phyloP scores from a whole-genome alignment of 2,329 filamentous ascomycete species.

The Penicillium glabrum region DNA sequence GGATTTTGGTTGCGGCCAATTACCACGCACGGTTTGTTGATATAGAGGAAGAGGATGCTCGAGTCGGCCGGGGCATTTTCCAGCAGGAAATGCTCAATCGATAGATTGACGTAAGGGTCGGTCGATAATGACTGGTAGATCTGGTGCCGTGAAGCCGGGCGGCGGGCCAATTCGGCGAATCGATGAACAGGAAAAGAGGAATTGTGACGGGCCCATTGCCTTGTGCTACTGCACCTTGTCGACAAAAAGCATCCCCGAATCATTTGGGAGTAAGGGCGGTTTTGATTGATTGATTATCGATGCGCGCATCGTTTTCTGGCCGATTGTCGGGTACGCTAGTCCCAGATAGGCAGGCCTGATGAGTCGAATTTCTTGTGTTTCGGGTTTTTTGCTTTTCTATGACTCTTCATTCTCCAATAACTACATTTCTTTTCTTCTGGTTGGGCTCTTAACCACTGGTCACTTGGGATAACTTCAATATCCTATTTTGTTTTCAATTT shows the following conservation, averaged over 20 bases:
- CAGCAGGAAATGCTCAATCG: constrained; percentile 88
- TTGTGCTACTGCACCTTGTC: constrained; percentile 9
- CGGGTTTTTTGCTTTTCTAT: constrained; percentile 4
- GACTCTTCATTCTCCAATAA: background rate
- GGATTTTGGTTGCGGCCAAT: constrained; percentile 97
- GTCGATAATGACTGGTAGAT: constrained; percentile 69
- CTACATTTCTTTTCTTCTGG: background rate
- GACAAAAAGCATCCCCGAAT: constrained; percentile 15
- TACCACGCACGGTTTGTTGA: constrained; percentile 82
- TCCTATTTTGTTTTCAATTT: background rate
- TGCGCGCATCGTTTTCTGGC: constrained; percentile 2
- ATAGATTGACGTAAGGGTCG: constrained; percentile 86
- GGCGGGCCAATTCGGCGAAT: constrained; percentile 36
- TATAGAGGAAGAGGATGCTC: constrained; percentile 81
- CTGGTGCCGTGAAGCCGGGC: constrained; percentile 50
- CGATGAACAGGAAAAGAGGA: constrained; percentile 30
- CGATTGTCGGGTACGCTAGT: constrained; percentile 29
- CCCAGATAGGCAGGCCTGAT: constrained; percentile 24
- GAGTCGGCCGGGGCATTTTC: constrained; percentile 70
- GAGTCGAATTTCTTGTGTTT: constrained; percentile 20
- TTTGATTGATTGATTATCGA: background rate
- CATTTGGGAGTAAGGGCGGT: constrained; percentile 5
- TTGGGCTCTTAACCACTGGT: background rate
- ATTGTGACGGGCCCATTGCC: constrained; percentile 24
- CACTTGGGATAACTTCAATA: background rate